Conservation (phyloP, 257 asterid genomes). For the Leptodermis oblonga region DNA sequence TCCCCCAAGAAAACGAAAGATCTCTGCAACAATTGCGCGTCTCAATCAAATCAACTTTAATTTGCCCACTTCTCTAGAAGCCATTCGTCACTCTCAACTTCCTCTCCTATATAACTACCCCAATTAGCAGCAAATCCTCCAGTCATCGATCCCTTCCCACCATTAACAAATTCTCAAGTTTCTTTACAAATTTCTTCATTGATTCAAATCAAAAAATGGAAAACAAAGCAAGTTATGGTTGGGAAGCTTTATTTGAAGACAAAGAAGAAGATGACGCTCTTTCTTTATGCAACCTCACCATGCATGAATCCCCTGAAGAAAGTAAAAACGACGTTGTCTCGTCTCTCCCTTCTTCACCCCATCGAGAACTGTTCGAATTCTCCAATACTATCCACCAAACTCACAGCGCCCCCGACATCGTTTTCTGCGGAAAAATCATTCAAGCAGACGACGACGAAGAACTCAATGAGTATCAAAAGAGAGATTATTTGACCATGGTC, state of each 20-base stretch:
- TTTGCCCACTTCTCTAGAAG: neutral
- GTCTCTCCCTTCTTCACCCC: constrained; percentile 7
- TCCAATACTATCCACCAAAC: neutral
- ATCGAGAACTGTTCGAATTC: constrained; percentile 36
- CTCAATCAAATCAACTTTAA: neutral
- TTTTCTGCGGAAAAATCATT: constrained; percentile 39
- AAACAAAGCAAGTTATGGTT: constrained; percentile 8
- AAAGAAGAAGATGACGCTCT: constrained; percentile 23
- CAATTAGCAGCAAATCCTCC: too few relatives aligned
- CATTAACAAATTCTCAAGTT: too few relatives aligned
- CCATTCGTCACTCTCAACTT: too few relatives aligned
- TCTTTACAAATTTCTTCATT: neutral
- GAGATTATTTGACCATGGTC: constrained; percentile 33
- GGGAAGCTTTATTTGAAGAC: constrained; percentile 11
- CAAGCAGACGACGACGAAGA: constrained; percentile 11
- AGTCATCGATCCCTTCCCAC: too few relatives aligned
- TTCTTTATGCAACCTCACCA: constrained; percentile 41
- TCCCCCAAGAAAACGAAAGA: neutral
- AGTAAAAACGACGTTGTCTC: too few relatives aligned
- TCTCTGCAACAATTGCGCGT: neutral
- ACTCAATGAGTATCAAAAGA: constrained; percentile 35
- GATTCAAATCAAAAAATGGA: constrained; percentile 17
- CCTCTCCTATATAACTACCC: too few relatives aligned
- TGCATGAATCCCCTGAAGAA: constrained; percentile 17
- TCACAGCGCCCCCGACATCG: constrained; percentile 18